phyloP scores from a whole-genome alignment of 2,329 filamentous ascomycete species.

The Diaporthe helianthi region DNA sequence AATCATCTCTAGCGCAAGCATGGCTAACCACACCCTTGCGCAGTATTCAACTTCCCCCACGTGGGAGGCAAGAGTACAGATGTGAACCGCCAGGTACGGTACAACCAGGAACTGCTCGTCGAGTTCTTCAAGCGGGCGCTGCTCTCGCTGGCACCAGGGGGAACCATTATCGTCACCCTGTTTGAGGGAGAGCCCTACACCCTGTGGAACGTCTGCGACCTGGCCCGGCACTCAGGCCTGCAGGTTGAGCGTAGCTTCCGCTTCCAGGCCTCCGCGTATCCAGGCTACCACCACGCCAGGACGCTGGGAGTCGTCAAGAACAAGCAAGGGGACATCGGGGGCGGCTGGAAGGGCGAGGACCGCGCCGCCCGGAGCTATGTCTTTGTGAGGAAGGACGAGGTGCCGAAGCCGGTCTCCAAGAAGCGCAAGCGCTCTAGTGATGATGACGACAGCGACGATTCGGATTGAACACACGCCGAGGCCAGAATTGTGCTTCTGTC shows the following conservation, averaged over 20 bases:
- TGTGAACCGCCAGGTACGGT: slow-evolving; percentile 90
- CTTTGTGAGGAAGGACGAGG: slow-evolving; percentile 66
- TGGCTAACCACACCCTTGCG: neutral
- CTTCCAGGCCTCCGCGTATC: slow-evolving; percentile 73
- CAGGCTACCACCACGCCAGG: slow-evolving; percentile 75
- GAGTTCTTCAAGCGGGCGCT: slow-evolving; percentile 68
- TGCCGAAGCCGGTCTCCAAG: slow-evolving; percentile 39
- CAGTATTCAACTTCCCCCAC: slow-evolving; percentile 94
- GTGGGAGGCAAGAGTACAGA: slow-evolving; percentile 91
- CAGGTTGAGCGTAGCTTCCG: slow-evolving; percentile 73
- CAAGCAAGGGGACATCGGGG: slow-evolving; percentile 51
- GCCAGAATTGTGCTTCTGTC: neutral
- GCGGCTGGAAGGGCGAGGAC: slow-evolving; percentile 60
- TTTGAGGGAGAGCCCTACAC: slow-evolving; percentile 96
- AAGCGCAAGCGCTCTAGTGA: slow-evolving; percentile 44
- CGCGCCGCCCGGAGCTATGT: slow-evolving; percentile 65
- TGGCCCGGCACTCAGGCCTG: slow-evolving; percentile 79
- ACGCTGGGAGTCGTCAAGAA: slow-evolving; percentile 71
- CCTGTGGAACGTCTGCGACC: slow-evolving; percentile 90
- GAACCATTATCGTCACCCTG: slow-evolving; percentile 79
- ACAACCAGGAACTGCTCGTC: slow-evolving; percentile 83
- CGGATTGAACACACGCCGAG: slow-evolving; percentile 38
- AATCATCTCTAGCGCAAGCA: neutral
- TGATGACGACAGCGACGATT: slow-evolving; percentile 40
- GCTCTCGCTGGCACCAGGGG: slow-evolving; percentile 59